phyloP scores from a whole-genome alignment of 192 early-diverging fungal genomes.

The Backusella luteola region DNA sequence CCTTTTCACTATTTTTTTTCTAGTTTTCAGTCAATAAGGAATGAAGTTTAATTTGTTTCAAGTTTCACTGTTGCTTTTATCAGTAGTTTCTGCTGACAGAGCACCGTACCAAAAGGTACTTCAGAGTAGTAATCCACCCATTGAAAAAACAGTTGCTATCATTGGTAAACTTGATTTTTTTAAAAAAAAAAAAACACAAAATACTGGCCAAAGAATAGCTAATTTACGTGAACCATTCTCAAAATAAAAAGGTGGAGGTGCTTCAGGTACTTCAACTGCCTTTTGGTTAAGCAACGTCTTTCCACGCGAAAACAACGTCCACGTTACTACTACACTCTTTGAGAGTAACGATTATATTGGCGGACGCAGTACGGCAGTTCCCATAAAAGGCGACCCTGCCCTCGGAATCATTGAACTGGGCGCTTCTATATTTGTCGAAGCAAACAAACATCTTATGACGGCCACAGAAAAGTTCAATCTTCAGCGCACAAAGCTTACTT shows the following conservation, averaged over 20 bases:
- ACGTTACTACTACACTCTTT: slow-evolving; percentile 49
- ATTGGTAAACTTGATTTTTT: slow-evolving; percentile 31
- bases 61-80: neutral
- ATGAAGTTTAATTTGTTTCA: neutral
- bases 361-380: slow-evolving; percentile 44
- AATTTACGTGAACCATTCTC: neutral
- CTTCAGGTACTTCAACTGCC: slow-evolving; percentile 51
- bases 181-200: neutral
- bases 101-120: neutral
- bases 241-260: slow-evolving; percentile 45
- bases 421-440: slow-evolving; percentile 62
- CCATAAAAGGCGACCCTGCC: slow-evolving; percentile 22
- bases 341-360: slow-evolving; percentile 53
- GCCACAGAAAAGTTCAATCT: slow-evolving; percentile 50
- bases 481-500: slow-evolving; percentile 28
- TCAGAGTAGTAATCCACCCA: neutral
- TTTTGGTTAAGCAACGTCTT: slow-evolving; percentile 40
- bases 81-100: neutral
- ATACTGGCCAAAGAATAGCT: neutral
- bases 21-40: neutral
- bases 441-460: slow-evolving; percentile 55
- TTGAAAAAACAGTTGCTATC: slow-evolving; percentile 40
- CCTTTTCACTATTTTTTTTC: neutral
- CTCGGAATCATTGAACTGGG: slow-evolving; percentile 52
- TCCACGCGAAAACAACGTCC: slow-evolving; percentile 22